These are phyloP conservation scores for Trichosporon coremiiforme DNA, from an alignment of 1,284 basidiomycete species.

Conservation along the genomic window DNA sequence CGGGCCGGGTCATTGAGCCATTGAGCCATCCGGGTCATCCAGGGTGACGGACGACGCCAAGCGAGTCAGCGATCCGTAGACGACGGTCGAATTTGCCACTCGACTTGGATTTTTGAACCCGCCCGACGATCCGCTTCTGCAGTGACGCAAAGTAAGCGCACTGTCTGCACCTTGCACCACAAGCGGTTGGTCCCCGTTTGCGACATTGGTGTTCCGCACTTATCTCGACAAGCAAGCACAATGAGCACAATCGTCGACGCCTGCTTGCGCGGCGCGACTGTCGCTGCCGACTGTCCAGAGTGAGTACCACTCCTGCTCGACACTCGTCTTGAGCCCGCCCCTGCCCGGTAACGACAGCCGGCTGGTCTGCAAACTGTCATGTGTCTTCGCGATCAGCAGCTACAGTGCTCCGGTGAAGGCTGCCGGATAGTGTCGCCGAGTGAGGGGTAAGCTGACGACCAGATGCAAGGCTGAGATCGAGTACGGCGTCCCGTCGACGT, in stretches of 20 bases:
- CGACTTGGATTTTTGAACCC: background rate
- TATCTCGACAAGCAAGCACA: background rate
- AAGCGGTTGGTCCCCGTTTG: too few relatives aligned
- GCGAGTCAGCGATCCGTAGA: too few relatives aligned
- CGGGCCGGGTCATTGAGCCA: too few relatives aligned
- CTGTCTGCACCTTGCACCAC: too few relatives aligned
- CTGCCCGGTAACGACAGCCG: too few relatives aligned
- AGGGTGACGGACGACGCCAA: background rate
- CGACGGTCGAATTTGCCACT: background rate
- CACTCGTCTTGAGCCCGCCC: too few relatives aligned
- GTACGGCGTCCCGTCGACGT: conserved; percentile 70
- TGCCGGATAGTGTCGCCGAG: too few relatives aligned
- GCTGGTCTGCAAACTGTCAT: too few relatives aligned
- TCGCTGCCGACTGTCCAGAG: conserved; percentile 53
- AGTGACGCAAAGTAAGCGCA: conserved; percentile 3
- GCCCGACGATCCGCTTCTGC: background rate
- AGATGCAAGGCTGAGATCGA: conserved; percentile 68
- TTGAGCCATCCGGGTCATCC: background rate
- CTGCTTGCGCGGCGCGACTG: conserved; percentile 49
- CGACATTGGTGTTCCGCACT: background rate
- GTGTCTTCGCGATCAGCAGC: too few relatives aligned
- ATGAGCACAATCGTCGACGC: conserved; percentile 56
- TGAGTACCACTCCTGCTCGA: conserved; percentile 33
- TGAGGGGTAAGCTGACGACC: conserved; percentile 19
- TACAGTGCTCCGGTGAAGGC: too few relatives aligned